Evolutionary conservation across 2,329 filamentous ascomycete species (phyloP), one percentile per base, ranked within the genome.

Genomic region (Scedosporium boydii): DNA sequence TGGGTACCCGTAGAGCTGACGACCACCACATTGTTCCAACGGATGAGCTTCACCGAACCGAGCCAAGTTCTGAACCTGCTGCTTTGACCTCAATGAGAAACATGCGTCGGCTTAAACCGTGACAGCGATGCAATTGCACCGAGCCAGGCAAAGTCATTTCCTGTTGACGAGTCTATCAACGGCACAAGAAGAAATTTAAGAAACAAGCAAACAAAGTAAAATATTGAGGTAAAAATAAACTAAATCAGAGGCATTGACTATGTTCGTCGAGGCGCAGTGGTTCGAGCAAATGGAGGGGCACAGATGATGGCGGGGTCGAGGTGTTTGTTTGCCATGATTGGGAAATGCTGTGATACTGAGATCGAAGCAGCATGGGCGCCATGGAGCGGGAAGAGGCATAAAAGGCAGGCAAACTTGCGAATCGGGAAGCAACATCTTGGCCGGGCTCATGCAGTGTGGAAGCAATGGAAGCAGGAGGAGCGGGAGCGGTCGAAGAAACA

Each of bases 381-480:
- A 26, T n/a, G 23, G 23, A 27, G 27, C 59, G 23, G 59, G 68
- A 67, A 55, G 53, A 64, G 58, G 66, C 61, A 62, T 62, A 62
- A 62, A 42, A 41, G 56, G 16, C 29, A 51, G 18, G 57, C 26
- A 29, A 12, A 53, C 26, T 27, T 23, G 60, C 34, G 44, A 63
- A 42, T 59, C 42, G 53, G 58, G 41, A 65, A 59, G 59, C 63
- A 58, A 46, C 61, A 62, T 59, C 46, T 58, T 66, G 68, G 61
- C 55, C 60, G 61, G 60, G 64, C 63, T 68, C 68, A 65, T 70
- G 66, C 66, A 66, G 58, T 62, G 42, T 23, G 34, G 38, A 4
- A 41, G 6, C 26, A 60, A 18, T 34, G 59, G 38, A 60, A 48
- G 63, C 59, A 58, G 41, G 16, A n/a, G 44, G 42, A 29, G 27